Percentiles rank a stretch among this genome's conserved stretches.
phyloP scores from a whole-genome alignment of 75 land plant species.

The Cryptomeria japonica region DNA sequence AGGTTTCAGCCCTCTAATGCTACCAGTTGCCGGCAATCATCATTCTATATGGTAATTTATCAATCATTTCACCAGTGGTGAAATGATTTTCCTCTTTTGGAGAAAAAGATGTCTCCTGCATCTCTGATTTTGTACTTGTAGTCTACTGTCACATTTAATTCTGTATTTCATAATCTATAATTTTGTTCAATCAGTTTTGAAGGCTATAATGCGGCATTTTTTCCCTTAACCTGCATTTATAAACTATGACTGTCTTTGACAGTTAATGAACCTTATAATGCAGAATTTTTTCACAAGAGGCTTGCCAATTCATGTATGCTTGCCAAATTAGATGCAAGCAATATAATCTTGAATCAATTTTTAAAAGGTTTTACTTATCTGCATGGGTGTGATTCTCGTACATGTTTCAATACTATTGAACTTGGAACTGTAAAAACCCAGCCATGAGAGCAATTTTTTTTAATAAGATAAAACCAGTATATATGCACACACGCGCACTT shows the following conservation, averaged over 20 bases:
- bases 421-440: neutral
- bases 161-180: neutral
- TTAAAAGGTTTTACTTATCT: neutral
- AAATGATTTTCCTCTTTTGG: neutral
- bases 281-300: neutral
- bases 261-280: neutral
- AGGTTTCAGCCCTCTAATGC: neutral
- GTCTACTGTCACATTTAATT: neutral
- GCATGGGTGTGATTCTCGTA: neutral
- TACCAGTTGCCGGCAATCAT: neutral
- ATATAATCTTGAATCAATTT: neutral
- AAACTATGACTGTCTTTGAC: neutral
- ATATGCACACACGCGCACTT: too few species aligned
- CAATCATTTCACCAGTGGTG: neutral
- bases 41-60: neutral
- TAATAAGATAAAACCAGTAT: too few species aligned
- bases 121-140: neutral
- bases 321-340: neutral
- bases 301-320: neutral
- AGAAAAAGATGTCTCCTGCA: neutral
- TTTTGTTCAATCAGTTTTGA: neutral
- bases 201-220: neutral
- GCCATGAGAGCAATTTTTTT: too few species aligned
- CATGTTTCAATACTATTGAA: neutral
- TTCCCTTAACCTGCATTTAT: neutral